These are phyloP conservation scores for Dysphania ambrosioides DNA, from an alignment of 148 eudicot genomes.

Conservation along the genomic window DNA sequence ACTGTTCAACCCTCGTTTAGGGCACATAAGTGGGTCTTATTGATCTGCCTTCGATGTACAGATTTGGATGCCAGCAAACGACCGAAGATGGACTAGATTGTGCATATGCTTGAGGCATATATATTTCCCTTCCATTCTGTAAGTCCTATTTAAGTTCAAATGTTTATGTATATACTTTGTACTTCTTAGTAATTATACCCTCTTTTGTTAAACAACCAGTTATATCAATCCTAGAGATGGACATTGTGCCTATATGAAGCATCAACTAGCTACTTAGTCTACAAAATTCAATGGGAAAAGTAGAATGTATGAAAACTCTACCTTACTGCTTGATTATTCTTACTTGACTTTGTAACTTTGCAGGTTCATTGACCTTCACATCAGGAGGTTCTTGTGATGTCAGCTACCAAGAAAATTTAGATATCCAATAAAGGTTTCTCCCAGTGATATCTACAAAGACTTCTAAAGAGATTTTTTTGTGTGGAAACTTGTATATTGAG, in stretches of 20 bases:
- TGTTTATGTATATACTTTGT: background rate
- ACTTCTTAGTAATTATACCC: too few relatives aligned
- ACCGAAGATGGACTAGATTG: conserved; percentile 96
- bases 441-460: conserved; percentile 14
- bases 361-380: conserved; percentile 47
- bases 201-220: background rate
- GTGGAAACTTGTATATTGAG: conserved; percentile 15
- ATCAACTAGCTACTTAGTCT: background rate
- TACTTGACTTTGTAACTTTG: background rate
- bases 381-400: conserved; percentile 38
- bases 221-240: background rate
- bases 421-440: conserved; percentile 17
- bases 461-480: conserved; percentile 10
- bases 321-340: background rate
- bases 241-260: background rate
- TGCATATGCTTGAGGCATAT: conserved; percentile 96
- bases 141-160: conserved; percentile 33
- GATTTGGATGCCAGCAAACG: conserved; percentile 78
- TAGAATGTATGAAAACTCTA: background rate
- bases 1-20: conserved; percentile 61
- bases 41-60: conserved; percentile 90
- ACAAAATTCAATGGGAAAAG: too few relatives aligned
- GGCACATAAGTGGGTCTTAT: conserved; percentile 65
- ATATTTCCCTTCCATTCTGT: conserved; percentile 79
- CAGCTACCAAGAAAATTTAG: conserved; percentile 22